Percentiles rank a stretch among this genome's conserved stretches.
These are phyloP conservation scores for Rhodotorula sp. DNA, from an alignment of 1,284 basidiomycete species.

Conservation along the genomic window DNA sequence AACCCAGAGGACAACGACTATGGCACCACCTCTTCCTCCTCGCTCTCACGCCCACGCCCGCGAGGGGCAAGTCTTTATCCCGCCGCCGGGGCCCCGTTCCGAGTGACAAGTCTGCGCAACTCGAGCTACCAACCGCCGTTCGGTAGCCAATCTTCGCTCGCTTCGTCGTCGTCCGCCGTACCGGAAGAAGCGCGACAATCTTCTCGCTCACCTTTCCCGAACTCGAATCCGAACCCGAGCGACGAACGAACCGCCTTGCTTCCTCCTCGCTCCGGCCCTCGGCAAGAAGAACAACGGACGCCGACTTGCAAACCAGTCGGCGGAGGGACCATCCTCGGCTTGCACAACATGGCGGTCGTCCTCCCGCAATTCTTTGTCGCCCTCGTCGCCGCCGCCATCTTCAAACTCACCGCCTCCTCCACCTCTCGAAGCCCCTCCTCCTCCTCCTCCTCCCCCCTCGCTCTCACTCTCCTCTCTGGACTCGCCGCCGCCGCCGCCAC, in stretches of 20 bases:
- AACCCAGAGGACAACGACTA: too few relatives aligned
- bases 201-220: not conserved
- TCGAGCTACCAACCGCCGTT: not conserved
- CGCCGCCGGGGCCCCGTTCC: not conserved
- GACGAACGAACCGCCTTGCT: not conserved
- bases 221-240: not conserved
- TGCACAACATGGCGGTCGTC: constrained; percentile 46
- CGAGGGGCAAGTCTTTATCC: too few relatives aligned
- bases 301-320: not conserved
- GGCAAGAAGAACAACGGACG: too few relatives aligned
- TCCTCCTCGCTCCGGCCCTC: not conserved
- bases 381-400: constrained; percentile 48
- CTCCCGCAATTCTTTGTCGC: constrained; percentile 45
- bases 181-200: too few relatives aligned
- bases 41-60: too few relatives aligned
- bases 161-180: not conserved
- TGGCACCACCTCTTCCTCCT: too few relatives aligned
- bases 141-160: not conserved
- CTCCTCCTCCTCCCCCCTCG: not conserved
- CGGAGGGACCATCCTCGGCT: constrained; percentile 42
- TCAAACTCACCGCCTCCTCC: constrained; percentile 35
- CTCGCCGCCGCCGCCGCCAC: not conserved
- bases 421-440: not conserved
- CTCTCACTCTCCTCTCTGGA: too few relatives aligned
- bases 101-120: not conserved